A percentile compares a stretch with the other conserved stretches of the same genome.
Evolutionary conservation across 2,329 filamentous ascomycete genomes (phyloP).

Genomic region (Aureobasidium lini): DNA sequence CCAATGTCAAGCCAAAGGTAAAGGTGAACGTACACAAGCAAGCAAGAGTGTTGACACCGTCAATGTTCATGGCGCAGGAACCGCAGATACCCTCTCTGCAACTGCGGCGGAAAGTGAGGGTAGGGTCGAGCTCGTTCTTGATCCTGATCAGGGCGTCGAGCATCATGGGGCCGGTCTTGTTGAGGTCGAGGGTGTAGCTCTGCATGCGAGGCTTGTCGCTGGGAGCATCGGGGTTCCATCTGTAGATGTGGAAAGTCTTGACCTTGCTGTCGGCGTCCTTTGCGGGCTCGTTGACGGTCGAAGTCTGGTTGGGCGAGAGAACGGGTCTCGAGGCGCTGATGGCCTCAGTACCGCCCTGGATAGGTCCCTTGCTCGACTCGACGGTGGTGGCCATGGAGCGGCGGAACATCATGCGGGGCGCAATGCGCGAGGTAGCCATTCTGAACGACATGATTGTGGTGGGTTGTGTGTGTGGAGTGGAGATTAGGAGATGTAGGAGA

Average conservation of each 20-base stretch:
- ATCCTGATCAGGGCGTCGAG: constrained; percentile 93
- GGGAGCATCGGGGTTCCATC: constrained; percentile 93
- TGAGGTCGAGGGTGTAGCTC: constrained; percentile 87
- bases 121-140: constrained; percentile 98
- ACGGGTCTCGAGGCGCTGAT: constrained; percentile 26
- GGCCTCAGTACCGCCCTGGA: constrained; percentile 24
- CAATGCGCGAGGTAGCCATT: constrained; percentile 30
- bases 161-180: constrained; percentile 99
- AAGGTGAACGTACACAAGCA: constrained; percentile 72
- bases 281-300: constrained; percentile 55
- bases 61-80: constrained; percentile 99
- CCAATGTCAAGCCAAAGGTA: background rate
- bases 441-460: constrained; percentile 26
- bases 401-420: constrained; percentile 22
- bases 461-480: constrained; percentile 15
- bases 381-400: constrained; percentile 30
- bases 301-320: constrained; percentile 46
- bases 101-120: constrained; percentile 88
- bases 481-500: constrained; percentile 16
- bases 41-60: constrained; percentile 94
- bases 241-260: constrained; percentile 98
- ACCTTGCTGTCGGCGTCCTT: constrained; percentile 51
- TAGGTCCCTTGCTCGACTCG: constrained; percentile 26
- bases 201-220: constrained; percentile 93
- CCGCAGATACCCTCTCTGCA: constrained; percentile 98